Conservation (phyloP, 2,329 filamentous ascomycete genomes). For the Seiridium unicorne region DNA sequence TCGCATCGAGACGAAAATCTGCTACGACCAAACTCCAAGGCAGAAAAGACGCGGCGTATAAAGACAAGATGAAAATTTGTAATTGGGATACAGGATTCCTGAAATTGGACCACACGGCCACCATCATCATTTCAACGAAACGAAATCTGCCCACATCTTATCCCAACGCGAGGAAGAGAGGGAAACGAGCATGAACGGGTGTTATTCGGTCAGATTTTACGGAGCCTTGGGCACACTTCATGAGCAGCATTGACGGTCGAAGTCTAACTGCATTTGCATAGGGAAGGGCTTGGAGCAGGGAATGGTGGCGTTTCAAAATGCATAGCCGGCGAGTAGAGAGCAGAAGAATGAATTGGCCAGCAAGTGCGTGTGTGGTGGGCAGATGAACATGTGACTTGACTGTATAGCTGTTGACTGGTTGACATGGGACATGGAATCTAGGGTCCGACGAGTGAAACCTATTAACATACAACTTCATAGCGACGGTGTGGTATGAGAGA, state of each 20-base stretch:
- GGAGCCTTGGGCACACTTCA: no score
- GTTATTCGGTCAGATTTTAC: no score
- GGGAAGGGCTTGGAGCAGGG: not conserved
- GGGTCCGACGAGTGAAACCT: no score
- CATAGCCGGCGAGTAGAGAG: not conserved
- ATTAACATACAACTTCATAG: no score
- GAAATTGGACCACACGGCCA: slow-evolving; percentile 11
- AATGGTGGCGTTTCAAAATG: not conserved
- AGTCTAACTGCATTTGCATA: not conserved
- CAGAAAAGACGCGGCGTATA: not conserved
- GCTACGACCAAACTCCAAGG: not conserved
- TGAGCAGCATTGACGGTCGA: not conserved
- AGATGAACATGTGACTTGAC: no score
- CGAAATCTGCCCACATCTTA: not conserved
- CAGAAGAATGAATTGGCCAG: not conserved
- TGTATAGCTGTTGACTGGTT: no score
- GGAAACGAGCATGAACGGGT: no score
- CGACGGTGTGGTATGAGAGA: no score
- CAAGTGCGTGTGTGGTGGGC: no score
- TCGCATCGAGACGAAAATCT: not conserved
- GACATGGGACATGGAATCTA: no score
- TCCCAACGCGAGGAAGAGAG: no score
- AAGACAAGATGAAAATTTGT: not conserved
- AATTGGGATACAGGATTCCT: not conserved
- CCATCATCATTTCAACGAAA: not conserved